Conservation (phyloP, 192 early-diverging fungal species). For the Mortierella hygrophila region DNA sequence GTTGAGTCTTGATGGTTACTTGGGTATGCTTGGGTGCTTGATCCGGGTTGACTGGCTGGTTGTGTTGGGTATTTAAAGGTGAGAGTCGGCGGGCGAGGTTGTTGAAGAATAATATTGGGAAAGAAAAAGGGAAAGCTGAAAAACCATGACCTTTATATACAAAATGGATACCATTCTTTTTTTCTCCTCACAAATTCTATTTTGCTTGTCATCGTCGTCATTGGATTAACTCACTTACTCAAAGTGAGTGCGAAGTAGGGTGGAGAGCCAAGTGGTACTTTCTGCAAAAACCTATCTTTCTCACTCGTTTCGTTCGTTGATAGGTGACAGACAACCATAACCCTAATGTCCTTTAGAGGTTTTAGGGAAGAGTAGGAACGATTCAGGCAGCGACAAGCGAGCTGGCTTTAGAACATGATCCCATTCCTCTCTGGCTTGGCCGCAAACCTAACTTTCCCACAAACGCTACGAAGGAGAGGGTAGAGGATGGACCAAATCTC, state of each 20-base stretch:
- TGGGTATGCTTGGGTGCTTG: not conserved
- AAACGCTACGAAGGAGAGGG: not conserved
- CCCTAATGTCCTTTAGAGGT: not conserved
- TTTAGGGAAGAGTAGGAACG: conserved; percentile 24
- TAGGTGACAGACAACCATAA: not conserved
- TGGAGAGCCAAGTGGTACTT: not conserved
- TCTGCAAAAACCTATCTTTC: not conserved
- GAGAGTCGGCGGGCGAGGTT: not conserved
- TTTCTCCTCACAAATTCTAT: not conserved
- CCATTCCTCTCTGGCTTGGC: not conserved
- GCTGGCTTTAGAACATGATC: not conserved
- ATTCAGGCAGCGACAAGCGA: conserved; percentile 19
- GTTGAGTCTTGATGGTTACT: not conserved
- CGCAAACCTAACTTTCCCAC: conserved; percentile 9
- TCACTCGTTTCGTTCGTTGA: not conserved
- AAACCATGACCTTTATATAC: not conserved
- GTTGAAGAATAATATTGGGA: not conserved
- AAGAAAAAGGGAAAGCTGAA: not conserved
- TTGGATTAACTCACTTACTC: not conserved
- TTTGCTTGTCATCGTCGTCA: not conserved
- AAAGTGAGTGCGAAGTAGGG: not conserved
- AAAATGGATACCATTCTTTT: not conserved
- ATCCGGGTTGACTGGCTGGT: not conserved
- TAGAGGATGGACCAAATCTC: not conserved
- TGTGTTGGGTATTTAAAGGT: not conserved